phyloP scores from a whole-genome alignment of 306 rosid genomes.

The Cucumis melo region DNA sequence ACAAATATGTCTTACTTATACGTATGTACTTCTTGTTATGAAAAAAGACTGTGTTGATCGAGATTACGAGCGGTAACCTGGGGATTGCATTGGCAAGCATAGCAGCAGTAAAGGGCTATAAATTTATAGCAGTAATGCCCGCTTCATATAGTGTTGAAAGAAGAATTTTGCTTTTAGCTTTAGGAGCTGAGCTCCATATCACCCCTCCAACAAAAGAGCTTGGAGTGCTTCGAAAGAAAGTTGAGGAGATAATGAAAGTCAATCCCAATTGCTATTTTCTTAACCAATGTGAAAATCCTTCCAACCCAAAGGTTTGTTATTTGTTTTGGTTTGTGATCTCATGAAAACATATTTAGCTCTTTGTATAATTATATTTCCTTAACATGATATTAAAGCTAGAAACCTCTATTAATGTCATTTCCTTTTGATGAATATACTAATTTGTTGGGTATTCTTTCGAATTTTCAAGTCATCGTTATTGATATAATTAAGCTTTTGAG shows the following conservation, averaged over 20 bases:
- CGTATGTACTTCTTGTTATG: not conserved
- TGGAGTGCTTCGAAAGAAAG: slow-evolving; percentile 29
- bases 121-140: slow-evolving; percentile 37
- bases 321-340: not conserved
- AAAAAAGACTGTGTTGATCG: slow-evolving; percentile 47
- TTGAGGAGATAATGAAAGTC: slow-evolving; percentile 28
- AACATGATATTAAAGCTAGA: no score
- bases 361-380: no score
- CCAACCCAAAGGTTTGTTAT: slow-evolving; percentile 39
- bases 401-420: no score
- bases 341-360: not conserved
- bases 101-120: slow-evolving; percentile 62
- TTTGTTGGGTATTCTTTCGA: no score
- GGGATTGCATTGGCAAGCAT: slow-evolving; percentile 67
- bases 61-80: slow-evolving; percentile 60
- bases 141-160: slow-evolving; percentile 44
- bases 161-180: slow-evolving; percentile 42
- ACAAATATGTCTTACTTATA: no score
- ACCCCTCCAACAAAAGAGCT: slow-evolving; percentile 44
- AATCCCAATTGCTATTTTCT: slow-evolving; percentile 39
- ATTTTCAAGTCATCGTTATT: no score
- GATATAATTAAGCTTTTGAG: no score
- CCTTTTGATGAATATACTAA: no score
- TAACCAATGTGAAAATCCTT: slow-evolving; percentile 44
- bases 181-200: slow-evolving; percentile 59